Conservation (phyloP, 352 stramenopile species). For the Globisporangium cystogenes region DNA sequence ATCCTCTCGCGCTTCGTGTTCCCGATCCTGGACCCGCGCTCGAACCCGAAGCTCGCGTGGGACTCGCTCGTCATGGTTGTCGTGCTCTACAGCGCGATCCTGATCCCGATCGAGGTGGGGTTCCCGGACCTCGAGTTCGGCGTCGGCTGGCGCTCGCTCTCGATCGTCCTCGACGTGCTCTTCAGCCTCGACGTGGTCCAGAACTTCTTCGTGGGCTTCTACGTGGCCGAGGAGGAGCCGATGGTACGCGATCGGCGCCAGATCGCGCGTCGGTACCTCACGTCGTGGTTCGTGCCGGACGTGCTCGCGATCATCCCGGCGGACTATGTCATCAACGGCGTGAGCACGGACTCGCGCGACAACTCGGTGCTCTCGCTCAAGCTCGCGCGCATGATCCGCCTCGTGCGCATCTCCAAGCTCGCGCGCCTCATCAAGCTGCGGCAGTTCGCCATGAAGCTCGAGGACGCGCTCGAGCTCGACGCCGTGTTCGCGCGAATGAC, state of each 20-base stretch:
- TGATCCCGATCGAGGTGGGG: conserved; percentile 64
- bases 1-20: conserved; percentile 23
- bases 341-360: conserved; percentile 7
- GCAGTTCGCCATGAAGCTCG: conserved; percentile 66
- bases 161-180: conserved; percentile 34
- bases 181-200: conserved; percentile 66
- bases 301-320: conserved; percentile 41
- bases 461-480: conserved; percentile 63
- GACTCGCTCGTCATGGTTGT: conserved; percentile 67
- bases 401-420: conserved; percentile 69
- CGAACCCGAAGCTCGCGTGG: conserved; percentile 53
- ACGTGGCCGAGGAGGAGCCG: conserved; percentile 53
- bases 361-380: conserved; percentile 62
- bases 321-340: conserved; percentile 35
- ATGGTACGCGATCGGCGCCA: conserved; percentile 34
- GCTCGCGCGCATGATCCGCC: conserved; percentile 50
- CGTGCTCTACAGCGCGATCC: conserved; percentile 67
- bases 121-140: conserved; percentile 56
- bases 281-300: conserved; percentile 59
- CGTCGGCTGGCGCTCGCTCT: conserved; percentile 18
- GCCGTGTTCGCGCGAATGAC: conserved; percentile 57
- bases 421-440: conserved; percentile 62
- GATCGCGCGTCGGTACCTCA: conserved; percentile 49
- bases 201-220: conserved; percentile 70
- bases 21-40: conserved; percentile 49